Conservation (phyloP, 306 rosid genomes). For the Crotalaria pallida region DNA sequence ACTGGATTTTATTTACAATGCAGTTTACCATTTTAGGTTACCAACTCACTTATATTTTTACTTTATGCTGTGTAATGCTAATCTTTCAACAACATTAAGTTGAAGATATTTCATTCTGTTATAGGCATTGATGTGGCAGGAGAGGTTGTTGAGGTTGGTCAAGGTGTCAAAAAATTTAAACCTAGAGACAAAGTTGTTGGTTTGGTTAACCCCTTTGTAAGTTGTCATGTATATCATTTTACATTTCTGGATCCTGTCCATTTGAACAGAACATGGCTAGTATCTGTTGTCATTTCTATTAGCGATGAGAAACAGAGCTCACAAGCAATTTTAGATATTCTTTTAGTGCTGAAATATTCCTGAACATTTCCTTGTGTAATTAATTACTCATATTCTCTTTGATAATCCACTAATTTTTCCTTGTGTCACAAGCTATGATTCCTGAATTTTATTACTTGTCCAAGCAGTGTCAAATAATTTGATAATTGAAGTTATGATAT, state of each 20-base stretch:
- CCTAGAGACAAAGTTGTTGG: slow-evolving; percentile 67
- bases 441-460: too few species aligned
- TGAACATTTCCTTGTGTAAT: too few species aligned
- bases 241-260: neutral
- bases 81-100: neutral
- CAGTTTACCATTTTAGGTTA: slow-evolving; percentile 1
- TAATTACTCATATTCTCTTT: too few species aligned
- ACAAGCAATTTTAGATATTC: too few species aligned
- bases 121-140: slow-evolving; percentile 74
- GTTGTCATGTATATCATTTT: neutral
- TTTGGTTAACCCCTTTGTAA: slow-evolving; percentile 27
- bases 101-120: slow-evolving; percentile 8
- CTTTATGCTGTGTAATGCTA: neutral
- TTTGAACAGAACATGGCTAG: neutral
- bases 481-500: too few species aligned
- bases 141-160: slow-evolving; percentile 56
- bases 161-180: slow-evolving; percentile 46
- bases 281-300: neutral
- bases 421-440: too few species aligned
- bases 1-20: neutral
- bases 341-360: too few species aligned
- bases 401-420: too few species aligned
- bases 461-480: too few species aligned
- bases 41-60: neutral
- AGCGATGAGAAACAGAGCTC: too few species aligned